Evolutionary conservation across 495 filamentous ascomycete genomes (phyloP).

Genomic region (Lichenothelia convexa): DNA sequence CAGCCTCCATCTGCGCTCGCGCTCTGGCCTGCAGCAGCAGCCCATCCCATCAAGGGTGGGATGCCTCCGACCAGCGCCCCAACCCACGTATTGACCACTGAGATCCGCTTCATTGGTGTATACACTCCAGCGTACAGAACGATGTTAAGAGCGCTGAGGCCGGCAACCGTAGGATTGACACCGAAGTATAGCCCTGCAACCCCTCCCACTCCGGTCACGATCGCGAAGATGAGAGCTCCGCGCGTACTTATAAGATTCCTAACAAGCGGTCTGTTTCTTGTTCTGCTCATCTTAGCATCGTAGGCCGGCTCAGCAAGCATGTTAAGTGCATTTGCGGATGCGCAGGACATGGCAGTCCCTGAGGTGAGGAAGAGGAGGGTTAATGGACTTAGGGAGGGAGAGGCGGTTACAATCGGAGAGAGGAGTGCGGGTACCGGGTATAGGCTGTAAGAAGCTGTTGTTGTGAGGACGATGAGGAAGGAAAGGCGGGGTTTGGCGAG

Average conservation of each 20-base stretch:
- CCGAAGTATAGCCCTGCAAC: constrained; percentile 60
- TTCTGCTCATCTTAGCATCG: constrained; percentile 84
- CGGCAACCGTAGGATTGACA: constrained; percentile 83
- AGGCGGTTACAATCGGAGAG: constrained; percentile 46
- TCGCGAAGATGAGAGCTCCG: constrained; percentile 64
- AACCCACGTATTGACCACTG: constrained; percentile 84
- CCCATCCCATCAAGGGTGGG: constrained; percentile 95
- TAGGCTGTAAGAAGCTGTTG: constrained; percentile 79
- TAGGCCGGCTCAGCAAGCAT: constrained; percentile 88
- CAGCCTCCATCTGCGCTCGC: constrained; percentile 52
- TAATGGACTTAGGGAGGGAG: constrained; percentile 72
- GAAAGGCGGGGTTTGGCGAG: constrained; percentile 89
- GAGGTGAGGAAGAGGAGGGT: constrained; percentile 84
- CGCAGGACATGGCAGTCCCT: constrained; percentile 70
- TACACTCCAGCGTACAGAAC: constrained; percentile 78
- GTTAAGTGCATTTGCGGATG: constrained; percentile 84
- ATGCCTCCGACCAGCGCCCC: constrained; percentile 87
- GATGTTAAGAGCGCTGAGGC: constrained; percentile 72
- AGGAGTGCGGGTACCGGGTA: constrained; percentile 72
- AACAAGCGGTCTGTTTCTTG: constrained; percentile 74
- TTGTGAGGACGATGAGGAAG: constrained; percentile 76
- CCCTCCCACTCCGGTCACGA: constrained; percentile 46
- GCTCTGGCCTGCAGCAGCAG: constrained; percentile 73
- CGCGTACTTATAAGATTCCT: constrained; percentile 58
- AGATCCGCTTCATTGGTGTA: constrained; percentile 77